Base-by-base conservation (phyloP, 2,329 filamentous ascomycete species). In the Hypoxylon sp. region DNA sequence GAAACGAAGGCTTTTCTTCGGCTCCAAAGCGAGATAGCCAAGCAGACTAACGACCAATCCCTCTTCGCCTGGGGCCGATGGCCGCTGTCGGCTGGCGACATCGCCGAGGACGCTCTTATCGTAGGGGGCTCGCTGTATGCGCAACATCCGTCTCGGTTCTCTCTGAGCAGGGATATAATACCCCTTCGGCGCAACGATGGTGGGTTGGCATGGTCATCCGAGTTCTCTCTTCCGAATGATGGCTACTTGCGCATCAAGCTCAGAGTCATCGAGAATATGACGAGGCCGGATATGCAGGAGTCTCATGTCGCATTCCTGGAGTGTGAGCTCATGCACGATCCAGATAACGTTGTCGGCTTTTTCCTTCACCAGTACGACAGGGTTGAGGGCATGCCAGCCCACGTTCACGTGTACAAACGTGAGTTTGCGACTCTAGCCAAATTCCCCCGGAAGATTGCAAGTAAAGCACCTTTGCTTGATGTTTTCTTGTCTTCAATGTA, bases 401-500 rank as follows among this genome's bases (percentile, higher is more conserved):
- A 31, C n/a, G 46, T 50, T 29, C 46, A 50, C 46, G 46, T 50
- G 29, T 50, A 50, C 27, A 50, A 50, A 13, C 46, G 46, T n/a
- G 24, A 50, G 8, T 50, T 50, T 50, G 46, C 46, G 27, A 50
- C 46, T 15, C 27, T 50, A 24, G 46, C 46, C 6, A 50, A 50
- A 50, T 50, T 50, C 24, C 46, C 46, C 15, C 19, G 46, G 27
- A 50, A 29, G 46, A 50, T 50, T 21, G 46, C 46, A 29, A 29
- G 29, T 24, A 31, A 50, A 15, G 46, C 46, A 11, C 46, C 46
- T 29, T 50, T 50, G 24, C 46, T 27, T 2, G 46, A 50, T n/a
- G 46, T 50, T n/a, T 50, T 50, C 46, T 29, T 50, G 13, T 50
- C 46, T n/a, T 50, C 46, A 31, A 17, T 50, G 46, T 50, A 50